Conservation (phyloP, 352 stramenopile species). For the Thalassiosira livingstoniorum region DNA sequence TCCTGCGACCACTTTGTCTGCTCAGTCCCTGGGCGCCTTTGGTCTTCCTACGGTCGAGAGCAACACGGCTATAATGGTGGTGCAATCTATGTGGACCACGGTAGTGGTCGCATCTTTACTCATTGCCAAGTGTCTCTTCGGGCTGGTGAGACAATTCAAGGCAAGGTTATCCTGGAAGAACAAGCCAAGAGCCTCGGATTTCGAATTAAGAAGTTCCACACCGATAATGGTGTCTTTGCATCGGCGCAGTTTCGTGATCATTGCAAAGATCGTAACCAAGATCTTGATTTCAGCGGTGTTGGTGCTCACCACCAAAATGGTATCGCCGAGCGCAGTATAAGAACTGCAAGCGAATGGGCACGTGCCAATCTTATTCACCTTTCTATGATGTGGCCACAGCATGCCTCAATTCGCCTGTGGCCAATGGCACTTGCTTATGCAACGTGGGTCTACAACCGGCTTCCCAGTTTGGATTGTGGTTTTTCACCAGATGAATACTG, state of each 20-base stretch:
- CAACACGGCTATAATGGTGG: conserved; percentile 10
- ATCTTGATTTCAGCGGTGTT: background rate
- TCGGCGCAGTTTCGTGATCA: background rate
- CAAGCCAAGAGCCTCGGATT: background rate
- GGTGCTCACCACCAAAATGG: conserved; percentile 19
- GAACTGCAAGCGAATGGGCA: conserved; percentile 28
- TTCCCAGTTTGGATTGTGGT: conserved; percentile 27
- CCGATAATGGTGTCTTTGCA: background rate
- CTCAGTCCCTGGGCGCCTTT: conserved; percentile 16
- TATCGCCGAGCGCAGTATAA: conserved; percentile 21
- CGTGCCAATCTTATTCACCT: conserved; percentile 16
- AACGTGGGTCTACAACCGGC: conserved; percentile 47
- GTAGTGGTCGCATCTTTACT: background rate
- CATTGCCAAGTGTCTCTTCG: conserved; percentile 1
- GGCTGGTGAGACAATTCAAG: background rate
- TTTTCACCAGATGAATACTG: conserved; percentile 54
- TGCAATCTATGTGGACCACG: background rate
- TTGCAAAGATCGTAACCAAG: background rate
- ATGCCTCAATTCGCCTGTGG: conserved; percentile 8
- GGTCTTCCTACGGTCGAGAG: conserved; percentile 27
- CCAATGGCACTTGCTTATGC: conserved; percentile 45
- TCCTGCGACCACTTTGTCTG: conserved; percentile 41
- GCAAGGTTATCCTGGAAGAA: background rate
- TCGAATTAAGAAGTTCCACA: background rate
- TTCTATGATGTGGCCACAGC: background rate